These are phyloP conservation scores for Secale cereale DNA, from an alignment of 176 grass and related monocot genomes.

Conservation along the genomic window DNA sequence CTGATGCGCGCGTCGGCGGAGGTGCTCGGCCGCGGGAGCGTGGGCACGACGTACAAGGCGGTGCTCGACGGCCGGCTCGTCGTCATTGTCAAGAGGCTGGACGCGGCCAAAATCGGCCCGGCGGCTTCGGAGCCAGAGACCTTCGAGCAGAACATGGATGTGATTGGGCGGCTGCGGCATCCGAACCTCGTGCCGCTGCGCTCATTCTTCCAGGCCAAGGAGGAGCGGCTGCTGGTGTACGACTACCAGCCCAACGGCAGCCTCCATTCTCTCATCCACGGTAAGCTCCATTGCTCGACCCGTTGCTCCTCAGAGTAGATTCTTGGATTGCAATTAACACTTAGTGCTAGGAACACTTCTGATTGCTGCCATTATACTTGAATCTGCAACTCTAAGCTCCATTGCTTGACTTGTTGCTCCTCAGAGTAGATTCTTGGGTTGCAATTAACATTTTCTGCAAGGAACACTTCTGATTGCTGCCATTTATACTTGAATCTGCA, in stretches of 20 bases:
- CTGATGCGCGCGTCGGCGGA: constrained; percentile 91
- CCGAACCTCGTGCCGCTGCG: constrained; percentile 78
- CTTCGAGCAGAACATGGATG: constrained; percentile 95
- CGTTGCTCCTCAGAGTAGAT: background rate
- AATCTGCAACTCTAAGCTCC: background rate
- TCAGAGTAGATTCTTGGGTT: background rate
- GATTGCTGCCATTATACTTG: background rate
- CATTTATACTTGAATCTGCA: background rate
- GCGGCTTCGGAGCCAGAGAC: constrained; percentile 49
- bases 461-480: background rate
- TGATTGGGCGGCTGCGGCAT: constrained; percentile 77
- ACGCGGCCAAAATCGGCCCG: constrained; percentile 61
- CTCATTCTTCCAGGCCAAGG: constrained; percentile 94
- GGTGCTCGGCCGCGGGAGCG: constrained; percentile 82
- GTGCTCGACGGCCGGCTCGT: constrained; percentile 63
- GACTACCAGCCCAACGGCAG: constrained; percentile 97
- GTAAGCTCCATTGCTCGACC: constrained; percentile 22
- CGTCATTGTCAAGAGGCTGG: constrained; percentile 86
- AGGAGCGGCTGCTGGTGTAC: constrained; percentile 92
- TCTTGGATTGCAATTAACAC: background rate
- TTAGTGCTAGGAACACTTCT: background rate
- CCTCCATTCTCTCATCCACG: constrained; percentile 76
- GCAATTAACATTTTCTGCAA: background rate
- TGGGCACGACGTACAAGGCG: constrained; percentile 91
- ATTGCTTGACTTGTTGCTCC: background rate